A percentile compares a stretch with the other conserved stretches of the same genome.
These are phyloP conservation scores for Trametes gibbosa DNA, from an alignment of 768 basidiomycete genomes.

Conservation along the genomic window DNA sequence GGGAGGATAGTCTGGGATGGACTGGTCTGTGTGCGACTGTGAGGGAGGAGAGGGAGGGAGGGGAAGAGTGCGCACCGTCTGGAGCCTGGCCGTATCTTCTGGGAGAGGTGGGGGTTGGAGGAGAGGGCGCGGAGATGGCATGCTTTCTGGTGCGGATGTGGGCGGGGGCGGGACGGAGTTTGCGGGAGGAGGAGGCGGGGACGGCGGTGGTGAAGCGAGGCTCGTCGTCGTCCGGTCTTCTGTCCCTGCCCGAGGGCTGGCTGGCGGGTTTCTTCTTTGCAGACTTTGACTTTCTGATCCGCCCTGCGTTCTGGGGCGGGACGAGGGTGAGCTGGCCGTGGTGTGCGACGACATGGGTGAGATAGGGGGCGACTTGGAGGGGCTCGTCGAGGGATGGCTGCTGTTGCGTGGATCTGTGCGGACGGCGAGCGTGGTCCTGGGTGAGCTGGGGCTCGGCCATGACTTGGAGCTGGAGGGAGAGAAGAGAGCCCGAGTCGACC, in stretches of 20 bases:
- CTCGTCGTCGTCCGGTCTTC: constrained; percentile 30
- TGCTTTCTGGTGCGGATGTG: constrained; percentile 18
- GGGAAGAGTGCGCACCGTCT: constrained; percentile 12
- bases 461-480: constrained; percentile 1
- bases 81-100: constrained; percentile 6
- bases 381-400: constrained; percentile 27
- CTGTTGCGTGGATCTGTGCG: not conserved
- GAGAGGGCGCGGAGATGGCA: constrained; percentile 14
- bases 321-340: constrained; percentile 50
- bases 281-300: constrained; percentile 41
- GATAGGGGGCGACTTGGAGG: constrained; percentile 47
- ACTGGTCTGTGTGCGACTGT: constrained; percentile 14
- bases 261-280: constrained; percentile 31
- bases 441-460: constrained; percentile 22
- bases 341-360: constrained; percentile 53
- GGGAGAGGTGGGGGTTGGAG: not conserved
- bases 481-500: not conserved
- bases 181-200: constrained; percentile 19
- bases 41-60: not conserved
- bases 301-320: constrained; percentile 50
- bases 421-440: not conserved
- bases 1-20: constrained; percentile 63
- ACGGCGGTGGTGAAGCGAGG: constrained; percentile 28
- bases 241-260: constrained; percentile 28
- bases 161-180: constrained; percentile 15